phyloP scores from a whole-genome alignment of 495 filamentous ascomycete genomes.

The Neurospora sublineolata region DNA sequence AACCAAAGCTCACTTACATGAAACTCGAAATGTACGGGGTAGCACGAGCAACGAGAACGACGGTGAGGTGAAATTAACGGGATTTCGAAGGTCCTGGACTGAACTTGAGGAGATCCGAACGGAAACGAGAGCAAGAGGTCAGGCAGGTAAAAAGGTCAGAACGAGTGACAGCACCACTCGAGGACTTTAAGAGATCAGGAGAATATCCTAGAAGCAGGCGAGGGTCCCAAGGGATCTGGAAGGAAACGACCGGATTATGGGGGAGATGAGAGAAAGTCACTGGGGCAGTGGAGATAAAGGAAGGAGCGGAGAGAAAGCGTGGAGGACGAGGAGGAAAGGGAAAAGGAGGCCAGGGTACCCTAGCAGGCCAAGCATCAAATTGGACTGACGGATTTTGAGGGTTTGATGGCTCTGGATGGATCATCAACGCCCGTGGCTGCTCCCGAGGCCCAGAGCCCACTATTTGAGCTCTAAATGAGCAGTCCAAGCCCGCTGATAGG shows the following conservation, averaged over 20 bases:
- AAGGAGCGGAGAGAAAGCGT: conserved; percentile 5
- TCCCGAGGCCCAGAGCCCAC: conserved; percentile 8
- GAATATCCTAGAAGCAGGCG: conserved; percentile 3
- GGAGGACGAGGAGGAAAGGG: conserved; percentile 1
- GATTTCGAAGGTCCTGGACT: not conserved
- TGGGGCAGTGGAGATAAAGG: conserved; percentile 8
- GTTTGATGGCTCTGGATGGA: not conserved
- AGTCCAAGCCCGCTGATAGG: not conserved
- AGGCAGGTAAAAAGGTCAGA: conserved; percentile 8
- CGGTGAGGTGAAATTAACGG: not conserved
- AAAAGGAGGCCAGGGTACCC: conserved; percentile 8
- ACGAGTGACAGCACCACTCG: conserved; percentile 19
- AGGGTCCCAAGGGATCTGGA: conserved; percentile 4
- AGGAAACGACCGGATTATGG: conserved; percentile 3
- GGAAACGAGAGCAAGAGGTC: conserved; percentile 12
- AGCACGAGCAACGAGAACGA: conserved; percentile 1
- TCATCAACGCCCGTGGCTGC: conserved; percentile 7
- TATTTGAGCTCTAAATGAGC: not conserved
- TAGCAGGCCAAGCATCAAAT: not conserved
- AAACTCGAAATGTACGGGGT: not conserved
- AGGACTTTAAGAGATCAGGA: not conserved
- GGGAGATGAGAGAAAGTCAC: not conserved
- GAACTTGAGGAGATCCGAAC: not conserved
- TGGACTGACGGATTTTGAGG: conserved; percentile 2
- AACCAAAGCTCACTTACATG: not conserved